phyloP scores from a whole-genome alignment of 352 stramenopile genomes.

The Globisporangium paddicum region DNA sequence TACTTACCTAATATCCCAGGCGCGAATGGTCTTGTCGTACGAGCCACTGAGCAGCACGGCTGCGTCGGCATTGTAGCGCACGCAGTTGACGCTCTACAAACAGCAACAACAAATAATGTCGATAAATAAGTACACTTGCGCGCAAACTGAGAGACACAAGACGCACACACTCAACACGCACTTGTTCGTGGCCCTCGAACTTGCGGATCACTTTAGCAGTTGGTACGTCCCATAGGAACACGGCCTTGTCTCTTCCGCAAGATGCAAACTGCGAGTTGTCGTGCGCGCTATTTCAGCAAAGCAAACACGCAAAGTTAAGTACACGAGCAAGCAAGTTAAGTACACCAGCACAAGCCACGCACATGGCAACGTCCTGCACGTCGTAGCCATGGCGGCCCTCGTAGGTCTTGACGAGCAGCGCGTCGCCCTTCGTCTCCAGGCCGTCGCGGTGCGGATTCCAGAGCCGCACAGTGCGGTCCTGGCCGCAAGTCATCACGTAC shows the following conservation, averaged over 20 bases:
- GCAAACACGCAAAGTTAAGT: not conserved
- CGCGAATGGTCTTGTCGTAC: conserved; percentile 85
- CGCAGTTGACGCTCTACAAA: conserved; percentile 75
- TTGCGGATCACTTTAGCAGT: conserved; percentile 85
- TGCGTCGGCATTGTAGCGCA: conserved; percentile 74
- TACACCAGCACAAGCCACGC: conserved; percentile 15
- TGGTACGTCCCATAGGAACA: conserved; percentile 88
- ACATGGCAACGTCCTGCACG: conserved; percentile 88
- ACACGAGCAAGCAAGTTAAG: not conserved
- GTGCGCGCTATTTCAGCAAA: conserved; percentile 32
- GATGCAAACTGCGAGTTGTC: conserved; percentile 88
- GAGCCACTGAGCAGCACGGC: conserved; percentile 82
- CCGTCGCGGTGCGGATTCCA: conserved; percentile 86
- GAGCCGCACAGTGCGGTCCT: conserved; percentile 83
- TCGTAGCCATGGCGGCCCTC: conserved; percentile 85
- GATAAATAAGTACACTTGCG: not conserved
- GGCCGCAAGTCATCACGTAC: conserved; percentile 87
- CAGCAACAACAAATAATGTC: not conserved
- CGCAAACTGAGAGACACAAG: too few relatives aligned
- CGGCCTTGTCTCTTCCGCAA: conserved; percentile 78
- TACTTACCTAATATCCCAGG: conserved; percentile 78
- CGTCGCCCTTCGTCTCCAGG: conserved; percentile 49
- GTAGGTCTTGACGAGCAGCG: conserved; percentile 83
- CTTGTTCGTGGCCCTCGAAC: conserved; percentile 82
- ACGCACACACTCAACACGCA: conserved; percentile 14